phyloP scores from a whole-genome alignment of 768 basidiomycete species.

The Tremella yokohamensis region DNA sequence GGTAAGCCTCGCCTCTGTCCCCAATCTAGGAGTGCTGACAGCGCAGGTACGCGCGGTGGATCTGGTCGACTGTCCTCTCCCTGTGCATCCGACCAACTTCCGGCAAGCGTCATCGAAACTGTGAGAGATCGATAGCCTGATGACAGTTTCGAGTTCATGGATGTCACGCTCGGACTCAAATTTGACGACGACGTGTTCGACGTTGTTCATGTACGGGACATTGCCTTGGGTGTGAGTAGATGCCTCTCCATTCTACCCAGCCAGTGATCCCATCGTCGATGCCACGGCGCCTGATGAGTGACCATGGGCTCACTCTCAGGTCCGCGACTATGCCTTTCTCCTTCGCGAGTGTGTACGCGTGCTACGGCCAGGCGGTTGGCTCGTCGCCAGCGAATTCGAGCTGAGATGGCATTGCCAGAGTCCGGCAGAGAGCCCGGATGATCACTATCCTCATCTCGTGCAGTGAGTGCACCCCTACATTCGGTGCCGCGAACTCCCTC shows the following conservation, averaged over 20 bases:
- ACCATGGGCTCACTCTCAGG: constrained; percentile 4
- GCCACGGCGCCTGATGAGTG: not conserved
- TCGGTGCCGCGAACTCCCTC: not conserved
- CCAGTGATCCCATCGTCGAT: not conserved
- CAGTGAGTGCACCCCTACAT: not conserved
- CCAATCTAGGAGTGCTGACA: not conserved
- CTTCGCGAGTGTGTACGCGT: constrained; percentile 12
- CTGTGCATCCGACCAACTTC: constrained; percentile 13
- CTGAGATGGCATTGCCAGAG: not conserved
- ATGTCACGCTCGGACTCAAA: constrained; percentile 13
- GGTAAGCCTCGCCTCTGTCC: constrained; percentile 10
- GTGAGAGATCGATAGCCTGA: not conserved
- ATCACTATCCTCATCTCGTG: constrained; percentile 7
- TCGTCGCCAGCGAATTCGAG: constrained; percentile 15
- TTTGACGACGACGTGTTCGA: constrained; percentile 16
- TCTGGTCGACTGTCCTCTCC: constrained; percentile 16
- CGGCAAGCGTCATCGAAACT: constrained; percentile 2
- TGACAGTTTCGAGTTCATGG: constrained; percentile 20
- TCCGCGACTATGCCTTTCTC: constrained; percentile 15
- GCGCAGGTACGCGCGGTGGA: constrained; percentile 15
- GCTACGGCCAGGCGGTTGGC: constrained; percentile 16
- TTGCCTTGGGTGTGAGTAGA: constrained; percentile 19
- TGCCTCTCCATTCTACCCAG: not conserved
- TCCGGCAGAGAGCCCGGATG: constrained; percentile 8
- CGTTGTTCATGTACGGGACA: constrained; percentile 19